Conservation (phyloP, 192 early-diverging fungal genomes). For the Spizellomyces punctatus region DNA sequence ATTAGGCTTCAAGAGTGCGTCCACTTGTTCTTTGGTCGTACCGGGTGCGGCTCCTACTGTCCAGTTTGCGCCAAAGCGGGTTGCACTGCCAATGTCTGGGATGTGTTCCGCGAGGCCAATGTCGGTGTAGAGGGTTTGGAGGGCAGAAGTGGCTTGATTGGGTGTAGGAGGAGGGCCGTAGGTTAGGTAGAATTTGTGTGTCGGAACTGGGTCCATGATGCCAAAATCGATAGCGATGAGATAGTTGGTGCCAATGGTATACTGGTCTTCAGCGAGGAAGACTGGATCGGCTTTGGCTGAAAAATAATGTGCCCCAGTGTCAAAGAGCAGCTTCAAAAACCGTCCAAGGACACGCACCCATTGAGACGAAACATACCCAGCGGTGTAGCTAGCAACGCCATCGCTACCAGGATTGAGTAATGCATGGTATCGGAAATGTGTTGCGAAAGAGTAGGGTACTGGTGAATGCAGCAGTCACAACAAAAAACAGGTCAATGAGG, state of each 20-base stretch:
- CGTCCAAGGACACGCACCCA: too few relatives aligned
- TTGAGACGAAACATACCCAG: too few relatives aligned
- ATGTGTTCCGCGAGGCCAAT: neutral
- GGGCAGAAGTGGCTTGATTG: neutral
- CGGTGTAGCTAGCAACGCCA: too few relatives aligned
- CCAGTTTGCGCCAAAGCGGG: constrained; percentile 10
- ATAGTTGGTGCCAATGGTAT: constrained; percentile 9
- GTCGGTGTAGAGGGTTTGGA: constrained; percentile 7
- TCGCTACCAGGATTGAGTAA: too few relatives aligned
- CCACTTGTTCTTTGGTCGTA: too few relatives aligned
- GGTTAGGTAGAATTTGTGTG: neutral
- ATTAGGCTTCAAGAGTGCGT: too few relatives aligned
- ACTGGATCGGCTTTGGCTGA: neutral
- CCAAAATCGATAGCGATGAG: constrained; percentile 21
- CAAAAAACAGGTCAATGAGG: too few relatives aligned
- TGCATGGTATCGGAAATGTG: too few relatives aligned
- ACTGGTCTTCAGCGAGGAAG: constrained; percentile 1
- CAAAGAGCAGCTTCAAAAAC: too few relatives aligned
- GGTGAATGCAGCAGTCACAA: too few relatives aligned
- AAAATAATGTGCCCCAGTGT: neutral
- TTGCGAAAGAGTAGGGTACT: too few relatives aligned
- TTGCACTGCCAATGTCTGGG: neutral
- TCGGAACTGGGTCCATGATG: constrained; percentile 13
- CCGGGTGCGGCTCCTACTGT: neutral
- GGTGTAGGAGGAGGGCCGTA: constrained; percentile 6